Conservation (phyloP, 805 yeast species). For the Candida nemodendra region DNA sequence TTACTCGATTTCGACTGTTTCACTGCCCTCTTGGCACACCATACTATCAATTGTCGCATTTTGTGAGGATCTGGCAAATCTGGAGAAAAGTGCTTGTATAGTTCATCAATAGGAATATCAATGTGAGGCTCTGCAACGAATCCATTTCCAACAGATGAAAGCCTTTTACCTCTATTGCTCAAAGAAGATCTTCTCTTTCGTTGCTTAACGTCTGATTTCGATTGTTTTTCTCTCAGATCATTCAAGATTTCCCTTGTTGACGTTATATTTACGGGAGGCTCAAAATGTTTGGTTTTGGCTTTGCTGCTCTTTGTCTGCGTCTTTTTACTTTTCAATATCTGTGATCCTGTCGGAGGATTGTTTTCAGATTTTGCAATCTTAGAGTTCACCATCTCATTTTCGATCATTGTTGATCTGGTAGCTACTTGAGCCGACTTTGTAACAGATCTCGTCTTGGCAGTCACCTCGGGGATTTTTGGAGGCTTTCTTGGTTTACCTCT, state of each 20-base stretch:
- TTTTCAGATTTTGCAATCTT: too few species aligned
- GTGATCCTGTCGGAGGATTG: too few species aligned
- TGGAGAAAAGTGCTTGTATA: conserved; percentile 60
- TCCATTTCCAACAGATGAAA: conserved; percentile 75
- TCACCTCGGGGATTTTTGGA: neutral
- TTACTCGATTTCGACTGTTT: conserved; percentile 22
- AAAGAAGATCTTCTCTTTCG: conserved; percentile 47
- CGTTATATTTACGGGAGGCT: neutral
- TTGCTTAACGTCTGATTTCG: conserved; percentile 4
- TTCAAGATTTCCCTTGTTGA: conserved; percentile 7
- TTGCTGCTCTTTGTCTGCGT: too few species aligned
- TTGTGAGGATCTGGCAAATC: conserved; percentile 69
- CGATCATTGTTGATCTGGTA: too few species aligned
- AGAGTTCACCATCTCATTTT: too few species aligned
- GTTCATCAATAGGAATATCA: conserved; percentile 52
- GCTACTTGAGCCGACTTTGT: too few species aligned
- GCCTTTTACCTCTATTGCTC: conserved; percentile 63
- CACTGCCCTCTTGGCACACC: conserved; percentile 60
- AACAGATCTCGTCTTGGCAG: too few species aligned
- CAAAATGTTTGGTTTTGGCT: too few species aligned
- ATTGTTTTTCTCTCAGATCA: conserved; percentile 1
- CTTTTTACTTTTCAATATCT: too few species aligned
- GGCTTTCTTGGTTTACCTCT: conserved; percentile 1
- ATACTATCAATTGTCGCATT: conserved; percentile 64
- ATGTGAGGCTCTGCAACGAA: conserved; percentile 65